phyloP scores from a whole-genome alignment of 352 stramenopile species.

The Phytophthora aleatoria region DNA sequence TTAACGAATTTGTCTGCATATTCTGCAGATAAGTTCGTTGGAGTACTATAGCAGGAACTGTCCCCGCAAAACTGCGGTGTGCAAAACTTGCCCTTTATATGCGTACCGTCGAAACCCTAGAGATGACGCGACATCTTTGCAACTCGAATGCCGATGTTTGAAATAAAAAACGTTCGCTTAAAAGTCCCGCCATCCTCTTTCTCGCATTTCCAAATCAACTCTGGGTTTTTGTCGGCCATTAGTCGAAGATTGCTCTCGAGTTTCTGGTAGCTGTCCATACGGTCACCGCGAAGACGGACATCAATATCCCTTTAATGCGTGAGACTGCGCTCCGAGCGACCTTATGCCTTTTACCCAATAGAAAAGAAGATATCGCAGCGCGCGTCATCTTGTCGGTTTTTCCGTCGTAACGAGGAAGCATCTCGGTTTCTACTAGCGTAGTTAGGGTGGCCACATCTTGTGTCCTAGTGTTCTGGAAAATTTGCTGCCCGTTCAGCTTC shows the following conservation, averaged over 20 bases:
- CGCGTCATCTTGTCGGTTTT: conserved; percentile 6
- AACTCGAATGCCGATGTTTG: conserved; percentile 1
- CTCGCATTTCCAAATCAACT: conserved; percentile 1
- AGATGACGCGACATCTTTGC: not conserved
- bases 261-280: conserved; percentile 5
- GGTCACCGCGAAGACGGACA: not conserved
- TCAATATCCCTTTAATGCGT: conserved; percentile 5
- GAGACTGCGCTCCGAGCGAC: not conserved
- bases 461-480: conserved; percentile 12
- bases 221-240: conserved; percentile 17
- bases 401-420: conserved; percentile 4
- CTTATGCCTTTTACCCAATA: not conserved
- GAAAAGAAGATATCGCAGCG: not conserved
- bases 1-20: too few species aligned
- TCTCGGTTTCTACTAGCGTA: not conserved
- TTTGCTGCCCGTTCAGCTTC: conserved; percentile 17
- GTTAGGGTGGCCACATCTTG: not conserved
- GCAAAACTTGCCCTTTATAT: conserved; percentile 10
- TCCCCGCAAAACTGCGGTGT: too few species aligned
- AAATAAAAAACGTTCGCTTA: conserved; percentile 10
- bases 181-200: conserved; percentile 2
- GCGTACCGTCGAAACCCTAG: conserved; percentile 18
- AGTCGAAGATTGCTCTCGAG: conserved; percentile 3
- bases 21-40: too few species aligned
- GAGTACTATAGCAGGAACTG: too few species aligned